phyloP scores from a whole-genome alignment of 2,329 filamentous ascomycete genomes.

The Talaromyces sp. region DNA sequence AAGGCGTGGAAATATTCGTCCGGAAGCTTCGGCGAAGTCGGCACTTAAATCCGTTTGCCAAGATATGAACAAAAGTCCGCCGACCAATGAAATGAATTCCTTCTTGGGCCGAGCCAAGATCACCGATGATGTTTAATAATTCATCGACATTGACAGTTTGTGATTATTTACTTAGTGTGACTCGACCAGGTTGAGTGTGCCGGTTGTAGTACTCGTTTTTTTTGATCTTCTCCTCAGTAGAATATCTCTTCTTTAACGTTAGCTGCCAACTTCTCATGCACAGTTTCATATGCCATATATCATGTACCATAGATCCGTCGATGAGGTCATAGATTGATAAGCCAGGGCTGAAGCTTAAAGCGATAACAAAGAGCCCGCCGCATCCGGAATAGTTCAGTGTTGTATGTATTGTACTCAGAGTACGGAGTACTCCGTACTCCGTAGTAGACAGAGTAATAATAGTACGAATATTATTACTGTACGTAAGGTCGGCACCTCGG shows the following conservation, averaged over 20 bases:
- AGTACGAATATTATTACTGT: background rate
- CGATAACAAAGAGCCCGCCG: background rate
- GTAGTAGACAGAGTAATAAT: too few species aligned
- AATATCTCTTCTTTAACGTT: too few species aligned
- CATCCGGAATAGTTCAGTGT: background rate
- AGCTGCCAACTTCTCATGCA: background rate
- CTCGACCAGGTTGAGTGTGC: too few species aligned
- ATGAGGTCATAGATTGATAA: constrained; percentile 2
- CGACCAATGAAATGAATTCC: background rate
- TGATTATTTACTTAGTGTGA: too few species aligned
- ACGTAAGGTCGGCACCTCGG: background rate
- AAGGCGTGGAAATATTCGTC: background rate
- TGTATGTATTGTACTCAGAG: too few species aligned
- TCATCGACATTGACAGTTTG: background rate
- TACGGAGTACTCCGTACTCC: too few species aligned
- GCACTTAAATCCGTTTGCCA: constrained; percentile 1
- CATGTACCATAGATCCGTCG: too few species aligned
- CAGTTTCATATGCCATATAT: background rate
- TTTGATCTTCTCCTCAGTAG: too few species aligned
- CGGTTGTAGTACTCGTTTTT: too few species aligned
- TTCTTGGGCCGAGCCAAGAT: background rate
- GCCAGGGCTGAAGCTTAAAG: constrained; percentile 2
- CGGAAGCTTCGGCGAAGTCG: constrained; percentile 2
- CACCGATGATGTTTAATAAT: background rate
- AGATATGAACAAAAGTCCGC: background rate